Evolutionary conservation across 345 rosid species (phyloP), one percentile per base, ranked within the genome.

Genomic region (Carallia brachiata): DNA sequence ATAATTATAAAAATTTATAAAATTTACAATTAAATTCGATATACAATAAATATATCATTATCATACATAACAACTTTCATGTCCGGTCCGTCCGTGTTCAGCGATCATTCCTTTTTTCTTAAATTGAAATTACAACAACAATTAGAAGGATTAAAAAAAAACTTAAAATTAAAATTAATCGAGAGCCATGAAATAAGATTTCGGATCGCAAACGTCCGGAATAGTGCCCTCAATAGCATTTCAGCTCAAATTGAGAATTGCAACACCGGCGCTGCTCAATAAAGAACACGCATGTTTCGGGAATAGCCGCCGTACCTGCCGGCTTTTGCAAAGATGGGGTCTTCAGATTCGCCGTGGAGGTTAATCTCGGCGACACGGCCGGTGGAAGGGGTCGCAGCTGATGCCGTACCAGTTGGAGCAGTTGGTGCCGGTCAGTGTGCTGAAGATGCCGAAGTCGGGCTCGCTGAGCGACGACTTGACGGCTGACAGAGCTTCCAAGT

Each of bases 331-430:
- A 94, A 88, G 73, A 91, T 83, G 6, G 90, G 93, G 72, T 94
- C 98, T 77, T 91, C 96, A 0, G 98, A 91, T 75, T 93, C 98
- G 4, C 98, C 98, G 0, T 97, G 96, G 55, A 94, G 95, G 65
- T 80, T 83, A 55, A 94, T 73, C 74, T 90, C 97, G 5, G 90
- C 74, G 78, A 94, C 97, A 30, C 93, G 88, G 53, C 64, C 73
- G 36, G 83, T 54, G 36, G 84, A 81, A 9, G 97, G 23, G 93
- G 80, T 91, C 81, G 69, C 96, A 91, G 85, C 89, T 87, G 71
- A 94, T 65, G 63, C 96, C 97, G 77, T 88, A 88, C 98, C 98
- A 94, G 60, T 36, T 47, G 63, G 76, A 48, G 80, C 96, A 93
- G 72, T 87, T 72, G 13, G 82, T 70, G 67, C 84, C 88, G 8